phyloP scores from a whole-genome alignment of 2,329 filamentous ascomycete species.

The Hypoxylon sp. region DNA sequence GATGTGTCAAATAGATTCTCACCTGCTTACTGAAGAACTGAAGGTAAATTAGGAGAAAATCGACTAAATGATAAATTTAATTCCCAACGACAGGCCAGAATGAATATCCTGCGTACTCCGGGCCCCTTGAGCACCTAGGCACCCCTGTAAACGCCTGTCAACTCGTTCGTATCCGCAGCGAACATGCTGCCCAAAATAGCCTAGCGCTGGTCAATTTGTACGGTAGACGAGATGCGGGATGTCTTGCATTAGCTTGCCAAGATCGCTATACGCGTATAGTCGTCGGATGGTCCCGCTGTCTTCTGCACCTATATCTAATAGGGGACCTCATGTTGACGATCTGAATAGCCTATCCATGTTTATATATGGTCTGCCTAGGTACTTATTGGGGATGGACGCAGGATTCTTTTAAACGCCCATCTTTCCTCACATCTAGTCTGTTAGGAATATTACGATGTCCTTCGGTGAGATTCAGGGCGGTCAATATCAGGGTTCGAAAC shows the following conservation, averaged over 20 bases:
- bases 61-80: background rate
- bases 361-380: too few relatives aligned
- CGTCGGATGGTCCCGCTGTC: background rate
- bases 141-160: background rate
- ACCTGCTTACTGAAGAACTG: too few relatives aligned
- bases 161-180: background rate
- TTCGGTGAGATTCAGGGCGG: too few relatives aligned
- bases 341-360: background rate
- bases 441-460: too few relatives aligned
- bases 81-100: background rate
- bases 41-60: background rate
- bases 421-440: too few relatives aligned
- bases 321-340: background rate
- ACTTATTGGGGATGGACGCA: background rate
- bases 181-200: background rate
- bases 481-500: too few relatives aligned
- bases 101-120: background rate
- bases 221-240: slow-evolving; percentile 7
- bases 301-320: background rate
- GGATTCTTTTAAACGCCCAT: too few relatives aligned
- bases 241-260: slow-evolving; percentile 14
- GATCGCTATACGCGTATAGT: slow-evolving; percentile 1
- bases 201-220: background rate
- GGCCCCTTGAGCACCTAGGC: background rate
- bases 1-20: background rate